These are phyloP conservation scores for Diaporthe longicolla DNA, from an alignment of 2,329 filamentous ascomycete species.

Conservation along the genomic window DNA sequence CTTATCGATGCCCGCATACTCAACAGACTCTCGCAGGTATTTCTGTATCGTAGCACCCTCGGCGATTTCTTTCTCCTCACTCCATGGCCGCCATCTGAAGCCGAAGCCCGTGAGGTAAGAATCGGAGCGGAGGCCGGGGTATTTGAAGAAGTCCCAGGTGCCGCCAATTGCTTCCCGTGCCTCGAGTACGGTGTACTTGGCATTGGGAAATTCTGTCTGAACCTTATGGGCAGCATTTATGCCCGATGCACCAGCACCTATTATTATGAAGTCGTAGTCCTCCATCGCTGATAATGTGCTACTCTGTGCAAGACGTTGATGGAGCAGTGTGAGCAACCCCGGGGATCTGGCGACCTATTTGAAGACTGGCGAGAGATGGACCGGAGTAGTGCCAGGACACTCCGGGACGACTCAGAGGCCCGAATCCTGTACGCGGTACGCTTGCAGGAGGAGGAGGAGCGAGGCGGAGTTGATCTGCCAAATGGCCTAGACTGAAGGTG, in stretches of 20 bases:
- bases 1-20: constrained; percentile 64
- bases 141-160: constrained; percentile 85
- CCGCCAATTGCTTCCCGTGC: constrained; percentile 76
- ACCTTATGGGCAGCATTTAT: constrained; percentile 81
- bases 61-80: constrained; percentile 65
- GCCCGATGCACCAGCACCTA: constrained; percentile 81
- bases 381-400: background rate
- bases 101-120: constrained; percentile 74
- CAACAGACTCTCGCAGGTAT: constrained; percentile 68
- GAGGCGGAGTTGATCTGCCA: no score
- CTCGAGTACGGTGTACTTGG: constrained; percentile 77
- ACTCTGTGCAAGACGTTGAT: background rate
- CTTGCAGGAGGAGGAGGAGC: background rate
- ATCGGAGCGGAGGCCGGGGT: constrained; percentile 80
- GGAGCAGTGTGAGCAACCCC: no score
- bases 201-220: constrained; percentile 68
- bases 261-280: constrained; percentile 69
- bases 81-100: constrained; percentile 82
- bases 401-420: constrained; percentile 13
- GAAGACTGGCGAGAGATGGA: constrained; percentile 17
- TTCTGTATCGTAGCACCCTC: constrained; percentile 64
- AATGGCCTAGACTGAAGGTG: no score
- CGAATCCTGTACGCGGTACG: constrained; percentile 5
- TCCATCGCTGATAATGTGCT: constrained; percentile 9
- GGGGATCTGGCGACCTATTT: background rate